Base-by-base conservation (phyloP, 192 early-diverging fungal species). In the Coemansia sp. region DNA sequence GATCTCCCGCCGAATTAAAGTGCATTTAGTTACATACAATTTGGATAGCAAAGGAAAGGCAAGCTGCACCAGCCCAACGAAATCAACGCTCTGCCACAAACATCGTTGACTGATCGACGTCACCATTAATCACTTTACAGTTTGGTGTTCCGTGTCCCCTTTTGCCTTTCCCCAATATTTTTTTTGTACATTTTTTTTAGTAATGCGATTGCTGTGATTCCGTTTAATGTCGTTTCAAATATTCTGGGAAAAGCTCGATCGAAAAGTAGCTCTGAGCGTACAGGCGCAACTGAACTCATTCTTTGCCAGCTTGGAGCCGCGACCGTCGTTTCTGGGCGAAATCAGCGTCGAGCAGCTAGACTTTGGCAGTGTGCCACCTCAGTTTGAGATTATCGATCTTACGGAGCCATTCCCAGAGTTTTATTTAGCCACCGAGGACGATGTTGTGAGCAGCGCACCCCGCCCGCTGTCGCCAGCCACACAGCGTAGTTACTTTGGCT, bases 381-480 rank as follows among this genome's bases (percentile, higher is more conserved):
- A 86, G 22, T 69, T 94, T 22, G 91, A 91, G 68, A 91, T 94
- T 13, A 81, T 87, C 2, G 87, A 92, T 38, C 79, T 94, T 38
- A 90, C 90, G 3, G 91, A 92, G 66, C 91, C 91, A 0, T 90
- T 90, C 57, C 86, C 89, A 38, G 92, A 92, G 78, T 92, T 92
- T 77, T 94, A 94, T 69, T 52, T 88, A 22, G 81, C 86, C 6
- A 89, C 87, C 47, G 86, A 88, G n/a, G 80, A 83, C 7, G 72
- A 81, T 6, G 65, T 33, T 9, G 57, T 60, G 13, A 31, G 52
- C 12, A 52, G 49, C 7, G 62, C 36, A 3, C 31, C 33, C 13
- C 64, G 77, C 31, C 77, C 72, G 12, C 47, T 64, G 55, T 74
- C 77, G 22, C 77, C 64, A 55, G 70, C 70, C 1, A 71, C 77